Conservation (phyloP, 2,329 filamentous ascomycete species). For the Fusarium sp. region DNA sequence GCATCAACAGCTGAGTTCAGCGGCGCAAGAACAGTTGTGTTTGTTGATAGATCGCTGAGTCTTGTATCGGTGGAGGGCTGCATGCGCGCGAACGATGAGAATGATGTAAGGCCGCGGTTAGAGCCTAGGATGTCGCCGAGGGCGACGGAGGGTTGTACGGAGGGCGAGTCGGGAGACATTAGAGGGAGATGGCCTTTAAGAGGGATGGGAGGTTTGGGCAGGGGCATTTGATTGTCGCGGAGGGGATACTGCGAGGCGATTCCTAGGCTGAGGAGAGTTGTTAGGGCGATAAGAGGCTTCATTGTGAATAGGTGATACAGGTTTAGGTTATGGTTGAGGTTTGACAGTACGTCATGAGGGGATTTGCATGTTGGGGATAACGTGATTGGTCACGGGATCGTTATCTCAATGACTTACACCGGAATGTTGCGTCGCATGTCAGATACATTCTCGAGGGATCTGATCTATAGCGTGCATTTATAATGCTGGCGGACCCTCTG, state of each 20-base stretch:
- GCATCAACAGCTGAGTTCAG: slow-evolving; percentile 81
- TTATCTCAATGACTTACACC: neutral
- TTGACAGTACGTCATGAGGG: slow-evolving; percentile 29
- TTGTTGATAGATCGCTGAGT: slow-evolving; percentile 71
- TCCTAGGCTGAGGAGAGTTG: slow-evolving; percentile 25
- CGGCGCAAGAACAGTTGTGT: slow-evolving; percentile 88
- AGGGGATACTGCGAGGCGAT: slow-evolving; percentile 20
- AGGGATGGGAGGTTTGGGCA: slow-evolving; percentile 4
- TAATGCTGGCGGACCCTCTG: too few relatives aligned
- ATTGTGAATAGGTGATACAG: slow-evolving; percentile 22
- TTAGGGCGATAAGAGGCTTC: slow-evolving; percentile 33
- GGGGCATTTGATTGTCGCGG: neutral
- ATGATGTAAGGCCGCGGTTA: slow-evolving; percentile 82
- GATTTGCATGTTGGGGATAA: slow-evolving; percentile 6
- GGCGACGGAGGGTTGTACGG: slow-evolving; percentile 63
- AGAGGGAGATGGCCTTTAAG: slow-evolving; percentile 39
- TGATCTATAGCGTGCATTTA: too few relatives aligned
- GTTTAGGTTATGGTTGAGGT: neutral
- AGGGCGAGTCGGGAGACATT: slow-evolving; percentile 40
- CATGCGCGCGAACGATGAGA: slow-evolving; percentile 82
- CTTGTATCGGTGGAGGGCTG: slow-evolving; percentile 74
- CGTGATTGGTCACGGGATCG: slow-evolving; percentile 28
- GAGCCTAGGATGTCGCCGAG: slow-evolving; percentile 87
- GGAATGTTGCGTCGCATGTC: neutral
- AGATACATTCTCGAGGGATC: too few relatives aligned